These are phyloP conservation scores for Monascus ruber DNA, from an alignment of 2,329 filamentous ascomycete species.

Conservation along the genomic window DNA sequence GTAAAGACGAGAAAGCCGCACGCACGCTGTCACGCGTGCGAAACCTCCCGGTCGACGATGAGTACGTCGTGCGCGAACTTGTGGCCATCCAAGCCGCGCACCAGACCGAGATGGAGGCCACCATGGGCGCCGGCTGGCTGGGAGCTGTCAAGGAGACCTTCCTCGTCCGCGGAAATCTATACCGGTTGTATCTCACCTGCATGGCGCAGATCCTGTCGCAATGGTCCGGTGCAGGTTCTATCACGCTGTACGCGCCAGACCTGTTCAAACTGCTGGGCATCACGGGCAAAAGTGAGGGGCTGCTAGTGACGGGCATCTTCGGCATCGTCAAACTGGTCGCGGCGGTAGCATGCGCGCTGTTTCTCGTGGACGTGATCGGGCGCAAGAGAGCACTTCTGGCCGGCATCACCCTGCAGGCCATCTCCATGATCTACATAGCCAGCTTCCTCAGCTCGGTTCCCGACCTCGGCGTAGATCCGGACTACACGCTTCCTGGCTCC, in stretches of 20 bases:
- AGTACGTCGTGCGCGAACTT: slow-evolving; percentile 48
- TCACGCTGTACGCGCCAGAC: slow-evolving; percentile 43
- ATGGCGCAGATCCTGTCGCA: slow-evolving; percentile 62
- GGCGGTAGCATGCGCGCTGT: slow-evolving; percentile 58
- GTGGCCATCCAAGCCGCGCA: no score
- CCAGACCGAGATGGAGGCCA: no score
- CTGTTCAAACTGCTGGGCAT: no score
- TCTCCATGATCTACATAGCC: slow-evolving; percentile 54
- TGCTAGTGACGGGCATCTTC: no score
- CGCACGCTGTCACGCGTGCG: no score
- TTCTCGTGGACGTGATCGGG: slow-evolving; percentile 69
- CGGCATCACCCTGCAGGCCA: slow-evolving; percentile 49
- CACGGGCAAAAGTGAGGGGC: no score
- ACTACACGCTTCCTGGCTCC: slow-evolving; percentile 35
- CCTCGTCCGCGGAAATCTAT: no score
- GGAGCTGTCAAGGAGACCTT: no score
- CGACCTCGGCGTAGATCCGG: slow-evolving; percentile 38
- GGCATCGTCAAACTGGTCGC: slow-evolving; percentile 35
- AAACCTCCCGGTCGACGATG: no score
- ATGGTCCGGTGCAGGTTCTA: slow-evolving; percentile 62
- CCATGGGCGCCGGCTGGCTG: no score
- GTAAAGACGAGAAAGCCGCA: no score
- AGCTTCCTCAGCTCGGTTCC: slow-evolving; percentile 53
- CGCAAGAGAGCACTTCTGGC: slow-evolving; percentile 55
- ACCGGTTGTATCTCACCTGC: slow-evolving; percentile 47